These are phyloP conservation scores for Trichoderma reesei DNA, from an alignment of 495 filamentous ascomycete genomes.

Conservation along the genomic window DNA sequence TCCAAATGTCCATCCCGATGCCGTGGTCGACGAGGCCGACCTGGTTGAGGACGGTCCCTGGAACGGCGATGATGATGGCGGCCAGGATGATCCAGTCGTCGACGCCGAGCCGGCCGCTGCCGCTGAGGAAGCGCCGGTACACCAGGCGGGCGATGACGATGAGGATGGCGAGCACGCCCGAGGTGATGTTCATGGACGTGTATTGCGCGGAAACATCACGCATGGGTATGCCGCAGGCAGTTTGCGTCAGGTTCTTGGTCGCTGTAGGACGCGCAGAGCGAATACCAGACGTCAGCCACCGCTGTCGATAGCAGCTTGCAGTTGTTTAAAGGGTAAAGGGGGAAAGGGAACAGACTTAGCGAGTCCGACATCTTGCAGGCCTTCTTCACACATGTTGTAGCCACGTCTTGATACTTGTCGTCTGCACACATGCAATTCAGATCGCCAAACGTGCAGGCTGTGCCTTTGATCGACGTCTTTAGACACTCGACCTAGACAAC, in stretches of 20 bases:
- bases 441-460: background rate
- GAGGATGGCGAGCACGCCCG: background rate
- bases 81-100: constrained; percentile 17
- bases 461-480: too few relatives aligned
- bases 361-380: background rate
- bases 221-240: background rate
- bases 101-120: constrained; percentile 6
- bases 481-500: background rate
- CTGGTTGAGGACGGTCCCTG: constrained; percentile 8
- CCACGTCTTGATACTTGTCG: background rate
- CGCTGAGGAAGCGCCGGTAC: background rate
- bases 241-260: constrained; percentile 6
- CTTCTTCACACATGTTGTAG: background rate
- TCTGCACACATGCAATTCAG: background rate
- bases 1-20: constrained; percentile 27
- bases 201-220: background rate
- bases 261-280: too few relatives aligned
- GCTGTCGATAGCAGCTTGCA: too few relatives aligned
- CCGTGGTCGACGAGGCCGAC: constrained; percentile 18
- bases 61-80: constrained; percentile 12
- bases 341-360: background rate
- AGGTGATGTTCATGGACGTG: background rate
- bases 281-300: too few relatives aligned
- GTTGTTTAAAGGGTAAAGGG: too few relatives aligned
- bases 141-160: background rate